Conservation (phyloP, 371 early-diverging fungal genomes). For the Mucor mucedo region DNA sequence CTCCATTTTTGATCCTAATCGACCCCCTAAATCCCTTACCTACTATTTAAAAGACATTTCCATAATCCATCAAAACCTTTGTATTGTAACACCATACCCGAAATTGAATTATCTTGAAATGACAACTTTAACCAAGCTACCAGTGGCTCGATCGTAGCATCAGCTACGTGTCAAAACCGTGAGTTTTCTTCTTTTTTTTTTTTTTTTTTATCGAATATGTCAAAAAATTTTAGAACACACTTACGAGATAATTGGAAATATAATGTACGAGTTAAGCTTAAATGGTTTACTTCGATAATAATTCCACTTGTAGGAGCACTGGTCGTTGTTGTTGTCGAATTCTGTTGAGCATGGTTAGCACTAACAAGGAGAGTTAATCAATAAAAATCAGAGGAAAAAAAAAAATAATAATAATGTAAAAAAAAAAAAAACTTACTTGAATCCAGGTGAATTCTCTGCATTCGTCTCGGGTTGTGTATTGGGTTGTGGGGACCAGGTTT, state of each 20-base stretch:
- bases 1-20: too few species aligned
- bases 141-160: constrained; percentile 58
- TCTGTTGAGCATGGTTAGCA: neutral
- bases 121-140: constrained; percentile 53
- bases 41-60: constrained; percentile 43
- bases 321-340: constrained; percentile 5
- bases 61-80: constrained; percentile 42
- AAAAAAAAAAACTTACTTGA: neutral
- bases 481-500: constrained; percentile 3
- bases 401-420: too few species aligned
- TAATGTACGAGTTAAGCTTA: constrained; percentile 44
- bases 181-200: neutral
- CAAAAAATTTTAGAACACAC: constrained; percentile 5
- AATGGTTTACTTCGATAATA: constrained; percentile 54
- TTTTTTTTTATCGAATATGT: neutral
- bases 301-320: constrained; percentile 35
- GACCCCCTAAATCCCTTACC: constrained; percentile 3
- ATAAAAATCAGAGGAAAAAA: neutral
- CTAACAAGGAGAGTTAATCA: neutral
- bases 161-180: constrained; percentile 26
- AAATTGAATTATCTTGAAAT: constrained; percentile 52
- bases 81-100: constrained; percentile 52
- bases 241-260: constrained; percentile 56
- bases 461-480: constrained; percentile 1
- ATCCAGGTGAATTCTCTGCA: neutral